Evolutionary conservation across 2,329 filamentous ascomycete species (phyloP).

Genomic region (Microascus cirrosus): DNA sequence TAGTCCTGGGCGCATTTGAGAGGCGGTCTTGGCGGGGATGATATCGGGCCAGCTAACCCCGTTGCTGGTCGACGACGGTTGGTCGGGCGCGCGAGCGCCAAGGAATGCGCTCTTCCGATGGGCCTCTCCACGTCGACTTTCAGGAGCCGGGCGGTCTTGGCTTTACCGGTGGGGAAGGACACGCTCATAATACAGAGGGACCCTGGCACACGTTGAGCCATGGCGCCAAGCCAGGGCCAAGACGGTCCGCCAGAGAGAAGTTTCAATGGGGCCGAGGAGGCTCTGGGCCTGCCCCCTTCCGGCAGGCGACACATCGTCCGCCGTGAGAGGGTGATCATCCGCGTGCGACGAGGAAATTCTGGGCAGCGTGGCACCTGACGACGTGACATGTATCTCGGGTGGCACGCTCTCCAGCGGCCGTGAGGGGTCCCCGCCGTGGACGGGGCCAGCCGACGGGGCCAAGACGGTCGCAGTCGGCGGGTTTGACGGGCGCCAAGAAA

Average conservation of each 20-base stretch:
- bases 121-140: background rate
- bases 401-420: no score
- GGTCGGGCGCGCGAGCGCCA: constrained; percentile 1
- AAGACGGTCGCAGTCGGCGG: background rate
- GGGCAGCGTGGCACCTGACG: background rate
- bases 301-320: background rate
- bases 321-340: background rate
- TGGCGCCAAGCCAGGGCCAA: background rate
- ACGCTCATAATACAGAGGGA: background rate
- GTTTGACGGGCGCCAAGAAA: background rate
- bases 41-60: background rate
- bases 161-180: background rate
- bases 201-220: background rate
- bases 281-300: no score
- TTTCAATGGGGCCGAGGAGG: background rate
- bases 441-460: no score
- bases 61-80: constrained; percentile 1
- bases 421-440: no score
- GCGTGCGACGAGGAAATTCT: background rate
- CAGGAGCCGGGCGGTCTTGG: background rate
- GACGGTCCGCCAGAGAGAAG: background rate
- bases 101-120: background rate
- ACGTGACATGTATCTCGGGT: background rate
- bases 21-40: background rate
- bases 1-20: background rate